Percentiles rank a stretch among this genome's conserved stretches.
phyloP scores from a whole-genome alignment of 2,329 filamentous ascomycete genomes.

The Nigrospora oryzae region DNA sequence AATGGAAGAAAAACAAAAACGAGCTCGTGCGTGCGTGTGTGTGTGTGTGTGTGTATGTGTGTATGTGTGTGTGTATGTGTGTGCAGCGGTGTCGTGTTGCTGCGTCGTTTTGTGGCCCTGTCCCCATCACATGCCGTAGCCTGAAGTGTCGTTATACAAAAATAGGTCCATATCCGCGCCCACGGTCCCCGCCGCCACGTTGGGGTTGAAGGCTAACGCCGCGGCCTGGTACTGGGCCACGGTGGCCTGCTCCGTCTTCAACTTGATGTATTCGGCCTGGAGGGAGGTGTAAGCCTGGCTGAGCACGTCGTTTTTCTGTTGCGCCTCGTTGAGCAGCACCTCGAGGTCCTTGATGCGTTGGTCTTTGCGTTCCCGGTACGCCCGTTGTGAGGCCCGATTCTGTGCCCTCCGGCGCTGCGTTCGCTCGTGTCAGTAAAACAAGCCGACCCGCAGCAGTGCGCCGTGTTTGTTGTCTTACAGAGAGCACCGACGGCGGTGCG shows the following conservation, averaged over 20 bases:
- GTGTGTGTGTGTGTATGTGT: no score
- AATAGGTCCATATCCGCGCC: constrained; percentile 13
- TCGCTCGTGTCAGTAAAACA: not conserved
- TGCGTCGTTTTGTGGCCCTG: no score
- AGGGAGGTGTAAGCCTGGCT: constrained; percentile 44
- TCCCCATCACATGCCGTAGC: constrained; percentile 2
- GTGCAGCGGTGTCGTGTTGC: no score
- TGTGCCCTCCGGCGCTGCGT: constrained; percentile 47
- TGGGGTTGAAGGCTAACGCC: constrained; percentile 12
- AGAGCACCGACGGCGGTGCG: constrained; percentile 38
- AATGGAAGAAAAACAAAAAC: no score
- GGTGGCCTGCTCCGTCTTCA: constrained; percentile 24
- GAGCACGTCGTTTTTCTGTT: constrained; percentile 46
- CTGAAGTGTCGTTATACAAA: constrained; percentile 9
- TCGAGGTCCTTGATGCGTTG: constrained; percentile 58
- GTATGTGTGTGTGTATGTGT: no score
- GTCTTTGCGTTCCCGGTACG: constrained; percentile 55
- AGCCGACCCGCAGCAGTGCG: not conserved
- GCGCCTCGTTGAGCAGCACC: constrained; percentile 41
- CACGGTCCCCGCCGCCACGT: constrained; percentile 5
- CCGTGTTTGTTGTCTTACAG: constrained; percentile 23
- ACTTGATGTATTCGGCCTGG: constrained; percentile 32
- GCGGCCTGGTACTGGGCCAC: constrained; percentile 15
- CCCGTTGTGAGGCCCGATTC: constrained; percentile 52
- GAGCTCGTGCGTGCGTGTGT: no score